Conservation (phyloP, 2,329 filamentous ascomycete genomes). For the Ceratocystis lukuohia region DNA sequence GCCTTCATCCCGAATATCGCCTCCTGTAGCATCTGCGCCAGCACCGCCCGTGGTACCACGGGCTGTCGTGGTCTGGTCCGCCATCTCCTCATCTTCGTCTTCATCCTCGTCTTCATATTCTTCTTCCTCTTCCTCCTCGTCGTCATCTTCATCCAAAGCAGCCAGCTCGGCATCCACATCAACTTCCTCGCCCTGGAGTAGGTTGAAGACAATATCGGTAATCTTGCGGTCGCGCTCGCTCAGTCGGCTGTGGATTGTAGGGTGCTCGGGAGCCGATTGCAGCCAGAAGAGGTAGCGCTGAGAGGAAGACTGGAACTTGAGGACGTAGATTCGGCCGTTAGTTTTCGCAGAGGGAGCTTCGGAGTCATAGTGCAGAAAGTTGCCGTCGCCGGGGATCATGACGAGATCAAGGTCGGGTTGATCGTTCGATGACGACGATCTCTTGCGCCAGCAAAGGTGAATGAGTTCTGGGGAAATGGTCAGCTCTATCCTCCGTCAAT, state of each 20-base stretch:
- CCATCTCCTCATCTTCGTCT: constrained; percentile 23
- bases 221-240: constrained; percentile 77
- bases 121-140: constrained; percentile 58
- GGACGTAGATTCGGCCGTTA: constrained; percentile 80
- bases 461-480: constrained; percentile 50
- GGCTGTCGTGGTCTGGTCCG: constrained; percentile 47
- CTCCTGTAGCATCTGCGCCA: constrained; percentile 74
- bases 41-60: constrained; percentile 62
- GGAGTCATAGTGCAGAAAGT: constrained; percentile 64
- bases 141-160: constrained; percentile 35
- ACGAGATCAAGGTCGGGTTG: constrained; percentile 70
- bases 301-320: constrained; percentile 88
- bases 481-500: background rate
- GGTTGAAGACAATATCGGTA: constrained; percentile 68
- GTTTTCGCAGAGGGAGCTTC: constrained; percentile 49
- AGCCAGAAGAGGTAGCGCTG: constrained; percentile 92
- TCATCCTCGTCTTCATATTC: constrained; percentile 41
- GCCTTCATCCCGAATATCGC: constrained; percentile 83
- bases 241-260: constrained; percentile 60
- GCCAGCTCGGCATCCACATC: constrained; percentile 63
- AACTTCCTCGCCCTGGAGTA: constrained; percentile 81
- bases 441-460: constrained; percentile 94
- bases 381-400: constrained; percentile 83
- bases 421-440: constrained; percentile 50
- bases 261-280: constrained; percentile 66